Percentiles rank a stretch among this genome's conserved stretches.
Evolutionary conservation across 129 eudicot genomes (phyloP).

Genomic region (Sambucus nigra): DNA sequence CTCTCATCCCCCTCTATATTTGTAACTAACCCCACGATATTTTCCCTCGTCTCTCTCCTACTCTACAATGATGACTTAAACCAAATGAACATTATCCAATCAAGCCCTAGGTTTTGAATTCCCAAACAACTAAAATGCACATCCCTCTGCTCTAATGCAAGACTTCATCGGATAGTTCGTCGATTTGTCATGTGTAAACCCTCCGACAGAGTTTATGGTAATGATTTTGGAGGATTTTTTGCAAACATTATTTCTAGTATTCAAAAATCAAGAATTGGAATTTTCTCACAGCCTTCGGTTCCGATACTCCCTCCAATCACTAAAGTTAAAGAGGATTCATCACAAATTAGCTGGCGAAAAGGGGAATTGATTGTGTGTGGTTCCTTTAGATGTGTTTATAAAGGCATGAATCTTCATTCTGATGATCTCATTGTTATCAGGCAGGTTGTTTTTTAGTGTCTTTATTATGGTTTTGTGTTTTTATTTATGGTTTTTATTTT

Average conservation of each 20-base stretch:
- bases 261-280: slow-evolving; percentile 71
- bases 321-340: slow-evolving; percentile 26
- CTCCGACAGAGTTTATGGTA: slow-evolving; percentile 28
- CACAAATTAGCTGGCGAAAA: slow-evolving; percentile 87
- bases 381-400: slow-evolving; percentile 90
- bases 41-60: slow-evolving; percentile 35
- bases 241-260: slow-evolving; percentile 82
- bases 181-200: slow-evolving; percentile 81
- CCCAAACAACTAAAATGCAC: slow-evolving; percentile 1
- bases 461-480: neutral
- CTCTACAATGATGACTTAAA: slow-evolving; percentile 11
- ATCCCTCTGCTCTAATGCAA: slow-evolving; percentile 38
- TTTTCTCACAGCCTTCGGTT: slow-evolving; percentile 39
- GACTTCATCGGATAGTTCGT: slow-evolving; percentile 86
- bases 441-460: slow-evolving; percentile 41
- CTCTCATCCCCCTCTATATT: too few species aligned
- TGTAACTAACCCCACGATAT: slow-evolving; percentile 13
- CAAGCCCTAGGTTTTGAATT: slow-evolving; percentile 27
- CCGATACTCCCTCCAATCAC: too few species aligned
- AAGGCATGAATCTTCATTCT: slow-evolving; percentile 98
- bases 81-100: slow-evolving; percentile 13
- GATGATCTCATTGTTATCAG: slow-evolving; percentile 90
- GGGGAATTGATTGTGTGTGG: slow-evolving; percentile 94
- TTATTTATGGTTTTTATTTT: slow-evolving; percentile 10
- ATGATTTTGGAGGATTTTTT: slow-evolving; percentile 54